A percentile compares a stretch with the other conserved stretches of the same genome.
phyloP scores from a whole-genome alignment of 345 rosid genomes.

The Salix brachista region DNA sequence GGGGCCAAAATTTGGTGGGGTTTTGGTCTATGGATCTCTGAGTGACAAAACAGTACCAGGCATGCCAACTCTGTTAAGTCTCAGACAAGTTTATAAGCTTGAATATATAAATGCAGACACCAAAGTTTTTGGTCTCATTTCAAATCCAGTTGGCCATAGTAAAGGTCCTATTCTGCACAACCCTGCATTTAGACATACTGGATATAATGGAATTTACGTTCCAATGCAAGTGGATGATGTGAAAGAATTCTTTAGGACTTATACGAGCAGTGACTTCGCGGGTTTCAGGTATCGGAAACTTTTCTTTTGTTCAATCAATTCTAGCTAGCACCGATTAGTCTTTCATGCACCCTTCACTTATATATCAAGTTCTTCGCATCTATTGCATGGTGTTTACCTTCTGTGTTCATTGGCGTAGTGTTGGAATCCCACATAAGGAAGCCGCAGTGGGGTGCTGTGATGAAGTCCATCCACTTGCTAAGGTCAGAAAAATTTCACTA shows the following conservation, averaged over 20 bases:
- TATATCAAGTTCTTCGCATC: too few species aligned
- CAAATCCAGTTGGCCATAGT: conserved; percentile 62
- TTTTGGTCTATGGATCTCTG: conserved; percentile 45
- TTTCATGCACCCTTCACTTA: too few species aligned
- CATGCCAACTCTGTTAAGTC: conserved; percentile 40
- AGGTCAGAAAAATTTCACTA: conserved; percentile 18
- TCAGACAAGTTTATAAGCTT: conserved; percentile 36
- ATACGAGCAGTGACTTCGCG: conserved; percentile 41
- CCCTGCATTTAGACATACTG: conserved; percentile 46
- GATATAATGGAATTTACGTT: conserved; percentile 50
- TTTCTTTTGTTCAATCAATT: too few species aligned
- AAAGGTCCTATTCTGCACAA: conserved; percentile 61
- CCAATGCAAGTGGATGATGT: conserved; percentile 60
- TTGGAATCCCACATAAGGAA: conserved; percentile 48
- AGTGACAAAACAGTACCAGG: conserved; percentile 40
- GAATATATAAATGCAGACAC: conserved; percentile 35
- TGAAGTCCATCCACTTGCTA: conserved; percentile 45
- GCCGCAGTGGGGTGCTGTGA: conserved; percentile 41
- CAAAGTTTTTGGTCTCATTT: conserved; percentile 50
- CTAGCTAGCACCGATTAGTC: too few species aligned
- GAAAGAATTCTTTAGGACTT: conserved; percentile 45
- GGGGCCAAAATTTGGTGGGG: conserved; percentile 45
- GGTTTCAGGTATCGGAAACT: conserved; percentile 44
- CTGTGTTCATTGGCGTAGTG: conserved; percentile 19
- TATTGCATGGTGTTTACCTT: too few species aligned